Evolutionary conservation across 345 rosid genomes (phyloP).

Genomic region (Salix dunnii): DNA sequence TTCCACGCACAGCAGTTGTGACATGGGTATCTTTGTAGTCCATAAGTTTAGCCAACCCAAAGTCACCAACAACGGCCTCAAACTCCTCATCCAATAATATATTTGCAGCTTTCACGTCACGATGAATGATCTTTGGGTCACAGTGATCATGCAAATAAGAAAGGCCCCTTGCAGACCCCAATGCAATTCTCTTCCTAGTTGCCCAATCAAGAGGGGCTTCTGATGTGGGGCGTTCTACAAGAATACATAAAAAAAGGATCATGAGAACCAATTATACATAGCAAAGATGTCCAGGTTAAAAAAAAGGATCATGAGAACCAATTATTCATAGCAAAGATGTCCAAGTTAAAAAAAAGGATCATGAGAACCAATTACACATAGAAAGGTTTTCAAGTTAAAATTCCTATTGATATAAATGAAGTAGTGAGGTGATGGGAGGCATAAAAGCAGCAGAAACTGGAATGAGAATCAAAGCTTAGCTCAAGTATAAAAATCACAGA

Average conservation of each 20-base stretch:
- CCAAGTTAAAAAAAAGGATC: not conserved
- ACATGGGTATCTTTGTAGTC: conserved; percentile 35
- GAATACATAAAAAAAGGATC: conserved; percentile 1
- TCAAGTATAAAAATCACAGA: not conserved
- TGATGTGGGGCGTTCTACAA: conserved; percentile 22
- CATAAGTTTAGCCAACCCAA: conserved; percentile 31
- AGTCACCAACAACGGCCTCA: conserved; percentile 35
- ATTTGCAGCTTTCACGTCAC: conserved; percentile 34
- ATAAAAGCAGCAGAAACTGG: not conserved
- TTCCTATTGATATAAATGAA: not conserved
- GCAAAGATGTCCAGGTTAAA: too few relatives aligned
- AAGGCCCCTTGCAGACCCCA: conserved; percentile 32
- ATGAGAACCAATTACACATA: not conserved
- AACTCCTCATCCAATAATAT: conserved; percentile 32
- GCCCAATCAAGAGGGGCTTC: conserved; percentile 30
- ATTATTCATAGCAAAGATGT: not conserved
- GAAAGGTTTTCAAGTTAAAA: not conserved
- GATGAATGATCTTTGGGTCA: conserved; percentile 33
- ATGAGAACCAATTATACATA: not conserved
- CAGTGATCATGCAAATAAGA: conserved; percentile 32
- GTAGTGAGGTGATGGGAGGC: not conserved
- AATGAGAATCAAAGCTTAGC: not conserved
- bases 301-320: not conserved
- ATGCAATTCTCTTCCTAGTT: conserved; percentile 23
- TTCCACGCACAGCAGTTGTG: conserved; percentile 34